Evolutionary conservation across 495 filamentous ascomycete genomes (phyloP).

Genomic region (Hypomontagnella monticulosa): DNA sequence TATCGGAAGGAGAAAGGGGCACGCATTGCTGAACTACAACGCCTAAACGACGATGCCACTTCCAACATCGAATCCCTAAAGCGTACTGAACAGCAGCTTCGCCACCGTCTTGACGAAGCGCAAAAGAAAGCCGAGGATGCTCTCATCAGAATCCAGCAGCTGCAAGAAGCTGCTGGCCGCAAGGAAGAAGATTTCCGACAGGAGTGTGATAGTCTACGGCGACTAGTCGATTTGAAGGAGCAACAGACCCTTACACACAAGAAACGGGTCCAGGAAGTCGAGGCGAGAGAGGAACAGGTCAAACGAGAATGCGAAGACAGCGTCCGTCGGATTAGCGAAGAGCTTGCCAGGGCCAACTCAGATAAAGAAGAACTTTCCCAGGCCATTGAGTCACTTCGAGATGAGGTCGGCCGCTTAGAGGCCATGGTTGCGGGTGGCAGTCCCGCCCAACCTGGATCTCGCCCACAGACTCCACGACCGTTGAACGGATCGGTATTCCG

Average conservation of each 20-base stretch:
- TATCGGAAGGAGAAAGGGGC: constrained; percentile 94
- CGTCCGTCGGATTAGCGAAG: constrained; percentile 78
- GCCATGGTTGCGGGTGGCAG: constrained; percentile 49
- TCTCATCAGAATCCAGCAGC: constrained; percentile 78
- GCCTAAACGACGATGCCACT: constrained; percentile 83
- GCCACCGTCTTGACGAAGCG: constrained; percentile 81
- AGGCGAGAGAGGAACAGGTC: constrained; percentile 76
- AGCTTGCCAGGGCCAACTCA: constrained; percentile 69
- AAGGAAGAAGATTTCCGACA: constrained; percentile 82
- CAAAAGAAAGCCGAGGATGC: constrained; percentile 87
- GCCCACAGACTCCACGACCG: constrained; percentile 67
- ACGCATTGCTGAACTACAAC: constrained; percentile 85
- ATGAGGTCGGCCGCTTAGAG: constrained; percentile 71
- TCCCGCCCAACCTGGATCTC: constrained; percentile 48
- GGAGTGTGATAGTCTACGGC: constrained; percentile 79
- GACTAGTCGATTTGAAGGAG: constrained; percentile 85
- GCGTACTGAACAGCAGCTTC: constrained; percentile 79
- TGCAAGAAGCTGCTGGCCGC: constrained; percentile 82
- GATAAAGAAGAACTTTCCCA: constrained; percentile 76
- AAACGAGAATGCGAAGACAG: constrained; percentile 85
- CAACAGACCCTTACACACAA: constrained; percentile 83
- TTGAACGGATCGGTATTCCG: constrained; percentile 60
- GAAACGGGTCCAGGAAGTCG: constrained; percentile 82
- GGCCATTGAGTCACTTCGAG: constrained; percentile 75
- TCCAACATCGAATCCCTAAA: constrained; percentile 78